phyloP scores from a whole-genome alignment of 1,139 yeast species.

The Taphrina flavorubra region DNA sequence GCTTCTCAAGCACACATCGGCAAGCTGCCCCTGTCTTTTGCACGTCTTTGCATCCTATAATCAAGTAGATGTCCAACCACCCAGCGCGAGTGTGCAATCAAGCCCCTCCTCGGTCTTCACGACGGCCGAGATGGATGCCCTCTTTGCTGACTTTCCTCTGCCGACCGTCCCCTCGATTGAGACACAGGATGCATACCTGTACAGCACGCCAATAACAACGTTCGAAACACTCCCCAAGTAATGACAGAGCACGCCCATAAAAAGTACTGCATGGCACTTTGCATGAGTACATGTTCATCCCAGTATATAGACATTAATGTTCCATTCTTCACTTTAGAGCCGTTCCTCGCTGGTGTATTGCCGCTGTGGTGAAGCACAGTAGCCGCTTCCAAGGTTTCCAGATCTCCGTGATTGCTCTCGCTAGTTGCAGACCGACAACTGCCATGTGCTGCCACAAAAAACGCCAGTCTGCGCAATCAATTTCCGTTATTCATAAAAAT shows the following conservation, averaged over 20 bases:
- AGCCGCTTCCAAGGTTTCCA: no score
- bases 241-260: conserved; percentile 2
- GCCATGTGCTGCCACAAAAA: conserved; percentile 12
- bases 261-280: conserved; percentile 1
- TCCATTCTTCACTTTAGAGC: no score
- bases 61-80: conserved; percentile 27
- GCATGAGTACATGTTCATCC: background rate
- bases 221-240: background rate
- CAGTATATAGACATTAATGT: no score
- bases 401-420: background rate
- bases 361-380: no score
- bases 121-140: conserved; percentile 24
- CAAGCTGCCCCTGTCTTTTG: conserved; percentile 18
- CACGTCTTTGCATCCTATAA: conserved; percentile 37
- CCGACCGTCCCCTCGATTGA: background rate
- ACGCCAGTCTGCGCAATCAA: conserved; percentile 8
- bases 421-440: background rate
- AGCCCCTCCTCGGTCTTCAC: conserved; percentile 16
- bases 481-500: conserved; percentile 13
- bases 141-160: conserved; percentile 18
- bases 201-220: conserved; percentile 4
- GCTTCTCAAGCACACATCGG: conserved; percentile 33
- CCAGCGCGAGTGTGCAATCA: conserved; percentile 12
- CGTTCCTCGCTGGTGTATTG: no score
- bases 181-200: conserved; percentile 4